phyloP scores from a whole-genome alignment of 139 green algal genomes.

The Yamagishiella unicocca region DNA sequence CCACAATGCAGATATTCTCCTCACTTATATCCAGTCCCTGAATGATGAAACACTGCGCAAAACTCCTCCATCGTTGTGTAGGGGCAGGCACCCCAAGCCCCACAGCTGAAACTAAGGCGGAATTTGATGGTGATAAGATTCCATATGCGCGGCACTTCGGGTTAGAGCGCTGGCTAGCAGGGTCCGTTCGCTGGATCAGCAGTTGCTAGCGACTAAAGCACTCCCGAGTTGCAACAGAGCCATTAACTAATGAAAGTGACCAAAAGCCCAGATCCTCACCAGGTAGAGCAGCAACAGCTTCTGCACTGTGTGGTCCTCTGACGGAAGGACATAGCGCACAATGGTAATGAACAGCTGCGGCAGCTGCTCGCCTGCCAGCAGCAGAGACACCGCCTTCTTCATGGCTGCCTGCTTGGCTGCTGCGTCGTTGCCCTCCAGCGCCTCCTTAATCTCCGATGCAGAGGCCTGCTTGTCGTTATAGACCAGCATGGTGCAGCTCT shows the following conservation, averaged over 20 bases:
- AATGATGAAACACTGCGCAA: too few species aligned
- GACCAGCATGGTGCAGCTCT: constrained; percentile 95
- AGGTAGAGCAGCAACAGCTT: constrained; percentile 99
- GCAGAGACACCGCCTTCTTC: constrained; percentile 95
- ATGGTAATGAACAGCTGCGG: constrained; percentile 99
- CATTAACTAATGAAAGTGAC: not conserved
- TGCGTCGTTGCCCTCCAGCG: constrained; percentile 90
- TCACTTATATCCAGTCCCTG: too few species aligned
- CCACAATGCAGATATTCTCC: not conserved
- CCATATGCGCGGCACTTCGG: too few species aligned
- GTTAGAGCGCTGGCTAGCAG: too few species aligned
- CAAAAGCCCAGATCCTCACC: constrained; percentile 62
- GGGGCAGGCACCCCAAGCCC: too few species aligned
- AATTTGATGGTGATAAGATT: too few species aligned
- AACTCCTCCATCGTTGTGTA: too few species aligned
- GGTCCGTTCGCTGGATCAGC: constrained; percentile 24
- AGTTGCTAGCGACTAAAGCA: not conserved
- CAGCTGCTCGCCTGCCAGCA: constrained; percentile 96
- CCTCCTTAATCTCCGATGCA: constrained; percentile 93
- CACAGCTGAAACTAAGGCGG: too few species aligned
- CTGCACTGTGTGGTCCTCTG: constrained; percentile 97
- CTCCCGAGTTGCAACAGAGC: not conserved
- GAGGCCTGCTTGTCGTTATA: constrained; percentile 85
- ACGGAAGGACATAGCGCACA: constrained; percentile 98
- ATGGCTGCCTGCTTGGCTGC: constrained; percentile 91